A percentile compares a stretch with the other conserved stretches of the same genome.
Evolutionary conservation across 768 basidiomycete species (phyloP).

Genomic region (Amanita rubescens): DNA sequence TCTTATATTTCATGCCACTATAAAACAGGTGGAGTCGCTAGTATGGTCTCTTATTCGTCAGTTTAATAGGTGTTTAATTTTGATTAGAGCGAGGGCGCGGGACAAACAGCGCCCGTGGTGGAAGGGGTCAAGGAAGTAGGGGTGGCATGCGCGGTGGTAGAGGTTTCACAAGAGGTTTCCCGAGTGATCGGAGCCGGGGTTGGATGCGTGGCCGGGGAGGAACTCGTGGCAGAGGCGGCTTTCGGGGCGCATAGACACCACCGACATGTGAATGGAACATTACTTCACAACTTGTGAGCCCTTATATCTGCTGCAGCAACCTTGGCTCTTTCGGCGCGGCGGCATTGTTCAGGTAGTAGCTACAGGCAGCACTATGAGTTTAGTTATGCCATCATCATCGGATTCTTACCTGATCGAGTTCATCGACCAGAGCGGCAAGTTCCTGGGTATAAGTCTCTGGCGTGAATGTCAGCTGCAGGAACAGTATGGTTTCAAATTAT

Average conservation of each 20-base stretch:
- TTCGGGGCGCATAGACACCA: constrained; percentile 37
- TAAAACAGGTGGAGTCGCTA: constrained; percentile 35
- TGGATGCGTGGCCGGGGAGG: constrained; percentile 27
- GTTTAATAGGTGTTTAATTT: constrained; percentile 8
- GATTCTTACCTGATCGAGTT: constrained; percentile 8
- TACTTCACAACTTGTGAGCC: constrained; percentile 34
- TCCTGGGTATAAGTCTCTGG: too few species aligned
- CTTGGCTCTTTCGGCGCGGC: constrained; percentile 42
- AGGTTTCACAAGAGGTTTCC: constrained; percentile 28
- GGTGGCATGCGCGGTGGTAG: constrained; percentile 38
- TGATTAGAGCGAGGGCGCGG: constrained; percentile 33
- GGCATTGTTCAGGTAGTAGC: constrained; percentile 41
- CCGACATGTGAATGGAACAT: neutral
- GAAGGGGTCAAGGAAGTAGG: constrained; percentile 29
- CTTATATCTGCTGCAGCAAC: constrained; percentile 43
- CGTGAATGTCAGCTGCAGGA: too few species aligned
- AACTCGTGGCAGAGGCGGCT: constrained; percentile 29
- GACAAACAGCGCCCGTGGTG: constrained; percentile 23
- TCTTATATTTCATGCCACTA: neutral
- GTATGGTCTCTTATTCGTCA: constrained; percentile 25
- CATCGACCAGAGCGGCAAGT: neutral
- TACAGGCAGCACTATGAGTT: constrained; percentile 15
- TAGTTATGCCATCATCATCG: constrained; percentile 1
- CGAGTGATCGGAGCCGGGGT: constrained; percentile 32
- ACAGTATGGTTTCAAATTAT: neutral